These are phyloP conservation scores for Leccinum ochraceum DNA, from an alignment of 768 basidiomycete species.

Conservation along the genomic window DNA sequence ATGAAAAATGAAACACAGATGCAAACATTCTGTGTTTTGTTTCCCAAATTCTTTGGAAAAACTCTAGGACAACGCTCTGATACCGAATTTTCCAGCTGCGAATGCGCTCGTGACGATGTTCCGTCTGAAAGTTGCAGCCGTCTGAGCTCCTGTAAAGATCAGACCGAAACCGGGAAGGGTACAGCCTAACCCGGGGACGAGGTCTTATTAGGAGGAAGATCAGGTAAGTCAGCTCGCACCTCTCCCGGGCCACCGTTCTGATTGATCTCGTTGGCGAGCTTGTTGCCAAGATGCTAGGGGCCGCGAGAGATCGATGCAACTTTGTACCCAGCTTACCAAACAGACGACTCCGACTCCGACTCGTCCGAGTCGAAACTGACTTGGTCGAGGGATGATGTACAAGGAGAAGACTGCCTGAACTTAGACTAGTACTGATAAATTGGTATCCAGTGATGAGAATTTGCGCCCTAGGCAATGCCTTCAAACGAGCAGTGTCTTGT, in stretches of 20 bases:
- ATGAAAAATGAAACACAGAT: not conserved
- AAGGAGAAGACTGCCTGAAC: too few relatives aligned
- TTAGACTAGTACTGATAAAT: too few relatives aligned
- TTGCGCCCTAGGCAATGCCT: too few relatives aligned
- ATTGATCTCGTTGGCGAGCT: conserved; percentile 55
- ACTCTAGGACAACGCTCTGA: conserved; percentile 67
- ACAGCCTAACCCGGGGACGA: conserved; percentile 43
- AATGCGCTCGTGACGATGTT: conserved; percentile 58
- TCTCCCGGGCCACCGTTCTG: conserved; percentile 49
- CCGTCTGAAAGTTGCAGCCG: conserved; percentile 57
- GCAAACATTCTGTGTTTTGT: conserved; percentile 67
- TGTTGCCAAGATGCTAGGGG: conserved; percentile 49
- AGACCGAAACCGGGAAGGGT: conserved; percentile 50
- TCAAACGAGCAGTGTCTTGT: too few relatives aligned
- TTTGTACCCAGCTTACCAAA: conserved; percentile 62
- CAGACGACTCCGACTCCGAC: conserved; percentile 52
- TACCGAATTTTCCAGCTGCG: conserved; percentile 62
- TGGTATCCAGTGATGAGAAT: too few relatives aligned
- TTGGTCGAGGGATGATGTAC: too few relatives aligned
- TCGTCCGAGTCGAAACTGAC: conserved; percentile 43
- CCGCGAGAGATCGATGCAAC: conserved; percentile 67
- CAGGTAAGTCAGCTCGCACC: conserved; percentile 34
- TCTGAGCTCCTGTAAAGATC: conserved; percentile 68
- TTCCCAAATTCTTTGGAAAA: conserved; percentile 74
- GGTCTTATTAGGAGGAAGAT: not conserved